Evolutionary conservation across 2,329 filamentous ascomycete genomes (phyloP).

Genomic region (Ceratocystis smalleyi): DNA sequence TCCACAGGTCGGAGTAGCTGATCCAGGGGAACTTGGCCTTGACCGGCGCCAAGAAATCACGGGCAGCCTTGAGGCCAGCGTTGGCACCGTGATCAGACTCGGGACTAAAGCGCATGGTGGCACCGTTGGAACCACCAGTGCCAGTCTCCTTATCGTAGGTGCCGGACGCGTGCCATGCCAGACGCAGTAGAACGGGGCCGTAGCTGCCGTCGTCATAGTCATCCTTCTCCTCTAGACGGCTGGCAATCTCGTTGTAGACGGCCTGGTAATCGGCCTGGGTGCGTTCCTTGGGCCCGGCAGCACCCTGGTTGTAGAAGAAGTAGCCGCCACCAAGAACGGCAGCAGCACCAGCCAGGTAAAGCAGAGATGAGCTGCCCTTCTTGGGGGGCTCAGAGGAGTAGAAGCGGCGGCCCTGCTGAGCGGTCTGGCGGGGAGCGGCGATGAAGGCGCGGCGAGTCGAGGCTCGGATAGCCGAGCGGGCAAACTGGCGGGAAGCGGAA

Average conservation of each 20-base stretch:
- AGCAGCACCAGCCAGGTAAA: slow-evolving; percentile 44
- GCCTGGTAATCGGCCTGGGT: slow-evolving; percentile 83
- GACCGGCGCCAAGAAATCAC: slow-evolving; percentile 84
- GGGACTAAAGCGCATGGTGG: slow-evolving; percentile 88
- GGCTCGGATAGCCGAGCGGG: slow-evolving; percentile 44
- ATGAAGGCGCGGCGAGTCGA: slow-evolving; percentile 41
- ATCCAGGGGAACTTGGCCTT: slow-evolving; percentile 91
- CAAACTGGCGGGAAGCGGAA: slow-evolving; percentile 37
- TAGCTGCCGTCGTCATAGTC: slow-evolving; percentile 96
- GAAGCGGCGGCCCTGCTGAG: slow-evolving; percentile 57
- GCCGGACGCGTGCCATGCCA: slow-evolving; percentile 88
- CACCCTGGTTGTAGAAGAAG: slow-evolving; percentile 48
- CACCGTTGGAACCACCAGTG: slow-evolving; percentile 89
- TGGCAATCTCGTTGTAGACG: slow-evolving; percentile 79
- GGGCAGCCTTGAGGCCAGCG: slow-evolving; percentile 69
- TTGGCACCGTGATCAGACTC: slow-evolving; percentile 88
- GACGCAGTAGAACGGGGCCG: slow-evolving; percentile 73
- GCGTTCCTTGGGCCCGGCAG: slow-evolving; percentile 42
- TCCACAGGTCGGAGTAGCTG: slow-evolving; percentile 92
- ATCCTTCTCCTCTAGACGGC: slow-evolving; percentile 68
- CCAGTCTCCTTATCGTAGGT: slow-evolving; percentile 79
- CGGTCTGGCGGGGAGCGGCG: slow-evolving; percentile 46
- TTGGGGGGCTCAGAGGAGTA: slow-evolving; percentile 57
- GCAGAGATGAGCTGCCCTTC: slow-evolving; percentile 33
- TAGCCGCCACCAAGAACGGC: slow-evolving; percentile 48